These are phyloP conservation scores for Diplogelasinospora grovesii DNA, from an alignment of 495 filamentous ascomycete genomes.

Conservation along the genomic window DNA sequence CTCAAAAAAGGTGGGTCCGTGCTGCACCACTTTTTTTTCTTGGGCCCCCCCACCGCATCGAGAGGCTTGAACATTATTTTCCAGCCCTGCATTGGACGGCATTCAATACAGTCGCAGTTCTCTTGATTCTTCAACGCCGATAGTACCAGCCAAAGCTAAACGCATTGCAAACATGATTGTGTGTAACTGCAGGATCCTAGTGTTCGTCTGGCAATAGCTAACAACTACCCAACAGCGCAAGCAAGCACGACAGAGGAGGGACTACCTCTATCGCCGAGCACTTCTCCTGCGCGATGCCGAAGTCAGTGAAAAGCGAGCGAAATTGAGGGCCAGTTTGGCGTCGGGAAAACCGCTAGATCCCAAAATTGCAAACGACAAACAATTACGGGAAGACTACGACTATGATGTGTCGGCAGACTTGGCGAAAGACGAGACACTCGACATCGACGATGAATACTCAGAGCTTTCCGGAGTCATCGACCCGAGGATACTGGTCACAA, in stretches of 20 bases:
- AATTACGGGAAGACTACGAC: slow-evolving; percentile 80
- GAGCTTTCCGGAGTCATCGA: slow-evolving; percentile 28
- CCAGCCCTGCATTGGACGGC: no score
- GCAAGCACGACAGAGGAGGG: slow-evolving; percentile 80
- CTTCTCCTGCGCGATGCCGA: slow-evolving; percentile 79
- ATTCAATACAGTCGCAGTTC: not conserved
- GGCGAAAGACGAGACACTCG: slow-evolving; percentile 55
- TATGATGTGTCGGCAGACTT: slow-evolving; percentile 77
- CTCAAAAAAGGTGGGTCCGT: not conserved
- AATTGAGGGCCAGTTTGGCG: slow-evolving; percentile 79
- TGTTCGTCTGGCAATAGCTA: slow-evolving; percentile 12
- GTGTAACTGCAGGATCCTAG: slow-evolving; percentile 6
- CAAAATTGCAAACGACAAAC: slow-evolving; percentile 81
- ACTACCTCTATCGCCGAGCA: slow-evolving; percentile 82
- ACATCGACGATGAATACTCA: slow-evolving; percentile 79
- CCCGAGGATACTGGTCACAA: slow-evolving; percentile 68
- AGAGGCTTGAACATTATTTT: no score
- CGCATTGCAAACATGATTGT: slow-evolving; percentile 28
- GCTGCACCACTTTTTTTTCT: slow-evolving; percentile 12
- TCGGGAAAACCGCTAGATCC: slow-evolving; percentile 74
- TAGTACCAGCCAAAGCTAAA: no score
- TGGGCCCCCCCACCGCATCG: not conserved
- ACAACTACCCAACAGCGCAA: slow-evolving; percentile 40
- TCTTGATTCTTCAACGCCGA: not conserved
- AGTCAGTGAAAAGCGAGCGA: slow-evolving; percentile 80